phyloP scores from a whole-genome alignment of 2,329 filamentous ascomycete species.

The Claviceps maximensis region DNA sequence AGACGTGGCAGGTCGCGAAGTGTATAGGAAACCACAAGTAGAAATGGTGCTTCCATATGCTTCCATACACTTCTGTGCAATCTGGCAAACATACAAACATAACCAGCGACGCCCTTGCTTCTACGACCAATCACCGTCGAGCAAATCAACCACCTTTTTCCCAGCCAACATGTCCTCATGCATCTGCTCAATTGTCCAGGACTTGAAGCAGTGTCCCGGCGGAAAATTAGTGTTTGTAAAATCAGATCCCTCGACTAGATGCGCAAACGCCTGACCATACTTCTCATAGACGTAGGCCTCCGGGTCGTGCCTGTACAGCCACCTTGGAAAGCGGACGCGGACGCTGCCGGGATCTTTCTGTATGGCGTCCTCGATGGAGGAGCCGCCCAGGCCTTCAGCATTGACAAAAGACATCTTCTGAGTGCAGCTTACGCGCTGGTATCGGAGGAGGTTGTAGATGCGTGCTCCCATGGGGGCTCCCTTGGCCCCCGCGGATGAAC shows the following conservation, averaged over 20 bases:
- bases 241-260: not conserved
- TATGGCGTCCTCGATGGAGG: not conserved
- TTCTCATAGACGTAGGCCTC: conserved; percentile 6
- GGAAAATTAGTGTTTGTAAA: conserved; percentile 3
- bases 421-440: conserved; percentile 2
- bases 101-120: not conserved
- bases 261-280: conserved; percentile 1
- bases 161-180: conserved; percentile 1
- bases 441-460: conserved; percentile 5
- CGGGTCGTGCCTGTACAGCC: conserved; percentile 5
- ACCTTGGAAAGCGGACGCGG: not conserved
- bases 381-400: not conserved
- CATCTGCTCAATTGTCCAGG: conserved; percentile 3
- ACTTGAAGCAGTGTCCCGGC: not conserved
- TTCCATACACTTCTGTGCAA: no score
- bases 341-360: conserved; percentile 1
- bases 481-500: not conserved
- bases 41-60: no score
- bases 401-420: conserved; percentile 7
- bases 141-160: not conserved
- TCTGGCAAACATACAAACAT: no score
- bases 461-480: not conserved
- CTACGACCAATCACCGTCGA: conserved; percentile 4
- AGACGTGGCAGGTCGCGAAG: no score
- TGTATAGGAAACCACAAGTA: no score